Base-by-base conservation (phyloP, 805 yeast species). In the Candida railenensis region DNA sequence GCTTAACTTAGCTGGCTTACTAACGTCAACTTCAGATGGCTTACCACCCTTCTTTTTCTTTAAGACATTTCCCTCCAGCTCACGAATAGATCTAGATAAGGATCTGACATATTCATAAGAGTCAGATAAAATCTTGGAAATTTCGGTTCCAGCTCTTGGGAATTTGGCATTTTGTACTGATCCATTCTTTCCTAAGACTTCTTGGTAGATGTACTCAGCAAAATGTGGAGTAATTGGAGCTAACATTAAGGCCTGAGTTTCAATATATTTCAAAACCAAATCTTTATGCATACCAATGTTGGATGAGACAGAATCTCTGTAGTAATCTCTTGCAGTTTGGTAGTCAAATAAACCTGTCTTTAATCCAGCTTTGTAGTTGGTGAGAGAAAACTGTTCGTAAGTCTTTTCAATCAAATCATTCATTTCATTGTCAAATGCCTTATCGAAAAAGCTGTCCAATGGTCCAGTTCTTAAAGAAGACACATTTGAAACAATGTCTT, bases 171-270 rank as follows among this genome's bases (percentile, higher is more conserved):
- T 73, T 66, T 91, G 95, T 38, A 89, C 83, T 39, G 95, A 76
- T 2, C 75, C 76, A 40, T 70, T 64, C 55, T 85, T 78, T 37
- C 83, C 82, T 53, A 94, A 74, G 38, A 90, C 75, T 54, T 92
- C 98, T 62, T 86, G 81, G 80, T 88, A 89, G 48, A 92, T 74
- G 71, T 82, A 89, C 57, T 94, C 99, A 53, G 94, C 83, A 66
- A 92, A 90, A 69, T 94, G 99, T 42, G 99, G 98, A 38, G 98
- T 95, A 57, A 94, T 75, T 52, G 99, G 99, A 15, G 96, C 82
- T 56, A 94, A 71, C 64, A 91, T 69, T 57, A 94, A 77, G 16
- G 85, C 85, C 74, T 94, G 99, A 28, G 82, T 72, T 69, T 90
- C 96, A 57, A 94, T 87, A 65, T 89, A 94, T 57, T 85, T 82